phyloP scores from a whole-genome alignment of 495 filamentous ascomycete genomes.

The Xylaria curta region DNA sequence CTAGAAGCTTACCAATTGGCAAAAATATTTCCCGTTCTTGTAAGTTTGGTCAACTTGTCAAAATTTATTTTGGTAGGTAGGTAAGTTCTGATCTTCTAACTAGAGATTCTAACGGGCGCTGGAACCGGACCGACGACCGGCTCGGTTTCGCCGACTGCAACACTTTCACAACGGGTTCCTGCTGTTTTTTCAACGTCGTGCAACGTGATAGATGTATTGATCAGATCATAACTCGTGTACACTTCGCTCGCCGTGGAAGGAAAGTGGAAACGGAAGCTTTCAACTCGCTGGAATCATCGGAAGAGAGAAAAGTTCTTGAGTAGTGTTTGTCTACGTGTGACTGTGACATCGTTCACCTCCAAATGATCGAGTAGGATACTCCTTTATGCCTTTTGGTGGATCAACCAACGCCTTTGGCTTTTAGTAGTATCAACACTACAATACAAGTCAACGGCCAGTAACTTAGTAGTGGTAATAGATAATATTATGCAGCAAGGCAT shows the following conservation, averaged over 20 bases:
- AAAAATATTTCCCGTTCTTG: not conserved
- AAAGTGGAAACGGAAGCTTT: not conserved
- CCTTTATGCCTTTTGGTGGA: not conserved
- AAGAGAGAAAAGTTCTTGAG: not conserved
- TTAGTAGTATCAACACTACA: not conserved
- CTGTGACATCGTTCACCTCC: not conserved
- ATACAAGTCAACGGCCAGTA: not conserved
- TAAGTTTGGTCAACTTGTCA: not conserved
- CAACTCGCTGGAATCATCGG: not conserved
- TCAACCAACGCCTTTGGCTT: not conserved
- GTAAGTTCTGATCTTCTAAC: too few species aligned
- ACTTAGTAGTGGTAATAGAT: not conserved
- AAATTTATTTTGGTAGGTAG: too few species aligned
- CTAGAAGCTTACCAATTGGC: not conserved
- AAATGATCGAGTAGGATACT: not conserved
- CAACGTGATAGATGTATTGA: not conserved
- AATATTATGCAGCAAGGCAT: not conserved
- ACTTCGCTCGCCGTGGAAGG: not conserved
- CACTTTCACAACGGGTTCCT: not conserved
- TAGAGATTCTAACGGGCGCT: not conserved
- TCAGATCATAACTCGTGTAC: not conserved
- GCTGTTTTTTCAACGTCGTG: not conserved
- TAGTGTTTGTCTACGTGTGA: not conserved
- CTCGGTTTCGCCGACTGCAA: not conserved
- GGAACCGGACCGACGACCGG: not conserved